A percentile compares a stretch with the other conserved stretches of the same genome.
phyloP scores from a whole-genome alignment of 768 basidiomycete species.

The Lactifluus piperatus region DNA sequence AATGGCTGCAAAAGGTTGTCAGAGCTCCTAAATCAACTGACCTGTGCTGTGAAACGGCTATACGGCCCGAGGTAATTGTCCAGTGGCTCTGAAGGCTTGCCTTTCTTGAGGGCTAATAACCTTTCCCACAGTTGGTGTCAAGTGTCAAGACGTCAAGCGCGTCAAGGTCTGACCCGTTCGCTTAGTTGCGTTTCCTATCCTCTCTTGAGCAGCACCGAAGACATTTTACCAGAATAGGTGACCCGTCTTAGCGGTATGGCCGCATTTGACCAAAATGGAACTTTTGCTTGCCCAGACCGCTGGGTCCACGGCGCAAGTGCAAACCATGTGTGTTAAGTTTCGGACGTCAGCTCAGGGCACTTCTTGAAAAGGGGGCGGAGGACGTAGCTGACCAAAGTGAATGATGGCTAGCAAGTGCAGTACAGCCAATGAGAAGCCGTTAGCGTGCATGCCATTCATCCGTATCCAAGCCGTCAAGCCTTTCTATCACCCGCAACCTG shows the following conservation, averaged over 20 bases:
- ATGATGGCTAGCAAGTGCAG: not conserved
- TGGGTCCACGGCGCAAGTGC: not conserved
- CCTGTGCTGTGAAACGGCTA: not conserved
- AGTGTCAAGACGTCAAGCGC: too few relatives aligned
- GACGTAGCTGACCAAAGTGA: not conserved
- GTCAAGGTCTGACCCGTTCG: not conserved
- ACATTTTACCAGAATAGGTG: not conserved
- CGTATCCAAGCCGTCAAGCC: slow-evolving; percentile 42
- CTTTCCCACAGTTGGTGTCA: not conserved
- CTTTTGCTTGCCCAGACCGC: not conserved
- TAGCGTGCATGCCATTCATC: slow-evolving; percentile 51
- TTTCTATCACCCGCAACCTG: slow-evolving; percentile 49
- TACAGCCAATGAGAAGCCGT: not conserved
- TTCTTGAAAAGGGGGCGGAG: not conserved
- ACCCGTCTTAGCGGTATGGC: not conserved
- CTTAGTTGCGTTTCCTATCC: not conserved
- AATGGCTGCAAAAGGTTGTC: not conserved
- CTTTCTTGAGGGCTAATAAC: slow-evolving; percentile 29
- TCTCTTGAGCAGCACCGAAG: not conserved
- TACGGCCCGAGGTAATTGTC: slow-evolving; percentile 69
- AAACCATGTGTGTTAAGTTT: not conserved
- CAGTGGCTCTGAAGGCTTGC: slow-evolving; percentile 36
- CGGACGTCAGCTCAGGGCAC: not conserved
- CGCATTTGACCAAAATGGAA: too few relatives aligned
- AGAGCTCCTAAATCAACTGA: too few relatives aligned